phyloP scores from a whole-genome alignment of 2,329 filamentous ascomycete genomes.

The Didymosphaeria variabile region DNA sequence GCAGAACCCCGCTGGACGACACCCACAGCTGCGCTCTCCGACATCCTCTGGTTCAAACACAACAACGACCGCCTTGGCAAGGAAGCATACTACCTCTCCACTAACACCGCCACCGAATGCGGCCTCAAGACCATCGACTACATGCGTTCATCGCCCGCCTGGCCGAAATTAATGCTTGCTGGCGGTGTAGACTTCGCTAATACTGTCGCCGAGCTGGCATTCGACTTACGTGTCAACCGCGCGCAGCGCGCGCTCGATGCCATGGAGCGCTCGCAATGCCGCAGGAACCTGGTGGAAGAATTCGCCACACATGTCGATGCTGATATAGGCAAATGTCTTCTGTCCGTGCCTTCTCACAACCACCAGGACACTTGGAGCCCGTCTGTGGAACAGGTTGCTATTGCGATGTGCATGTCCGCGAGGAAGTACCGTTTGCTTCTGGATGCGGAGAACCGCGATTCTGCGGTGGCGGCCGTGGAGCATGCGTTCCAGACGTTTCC shows the following conservation, averaged over 20 bases:
- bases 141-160: conserved; percentile 39
- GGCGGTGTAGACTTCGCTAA: conserved; percentile 38
- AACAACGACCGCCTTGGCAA: conserved; percentile 29
- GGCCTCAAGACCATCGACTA: conserved; percentile 37
- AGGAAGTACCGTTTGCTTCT: background rate
- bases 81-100: conserved; percentile 20
- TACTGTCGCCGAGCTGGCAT: conserved; percentile 34
- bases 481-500: background rate
- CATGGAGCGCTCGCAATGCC: background rate
- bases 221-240: conserved; percentile 6
- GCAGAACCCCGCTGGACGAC: conserved; percentile 37
- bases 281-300: background rate
- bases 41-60: conserved; percentile 36
- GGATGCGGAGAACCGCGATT: background rate
- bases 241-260: conserved; percentile 2
- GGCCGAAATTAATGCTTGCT: conserved; percentile 26
- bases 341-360: background rate
- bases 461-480: background rate
- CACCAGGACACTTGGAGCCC: background rate
- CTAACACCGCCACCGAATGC: background rate
- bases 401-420: background rate
- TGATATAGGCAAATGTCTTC: background rate
- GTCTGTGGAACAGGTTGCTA: background rate
- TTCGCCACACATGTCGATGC: background rate
- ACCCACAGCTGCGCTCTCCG: conserved; percentile 31